phyloP scores from a whole-genome alignment of 495 filamentous ascomycete species.

The Penicilliopsis zonata region DNA sequence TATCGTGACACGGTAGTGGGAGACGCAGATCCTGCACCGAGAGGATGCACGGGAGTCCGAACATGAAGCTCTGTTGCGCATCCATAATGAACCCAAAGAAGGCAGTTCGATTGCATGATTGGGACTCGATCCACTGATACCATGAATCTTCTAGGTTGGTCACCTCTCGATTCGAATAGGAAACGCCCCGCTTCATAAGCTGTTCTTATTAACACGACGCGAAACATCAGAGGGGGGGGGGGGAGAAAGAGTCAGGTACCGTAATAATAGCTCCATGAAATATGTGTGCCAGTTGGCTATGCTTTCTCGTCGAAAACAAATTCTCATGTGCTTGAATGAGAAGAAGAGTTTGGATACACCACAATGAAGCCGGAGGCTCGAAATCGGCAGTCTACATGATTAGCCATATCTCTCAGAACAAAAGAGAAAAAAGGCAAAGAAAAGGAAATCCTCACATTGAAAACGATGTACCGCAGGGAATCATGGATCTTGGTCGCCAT shows the following conservation, averaged over 20 bases:
- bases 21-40: conserved; percentile 8
- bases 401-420: no score
- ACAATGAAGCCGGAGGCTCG: no score
- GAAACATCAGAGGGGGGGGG: neutral
- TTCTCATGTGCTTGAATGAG: no score
- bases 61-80: conserved; percentile 10
- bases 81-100: conserved; percentile 13
- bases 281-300: conserved; percentile 9
- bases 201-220: neutral
- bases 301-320: conserved; percentile 9
- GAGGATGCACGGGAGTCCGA: conserved; percentile 8
- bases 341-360: no score
- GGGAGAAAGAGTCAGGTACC: conserved; percentile 1
- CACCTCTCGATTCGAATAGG: conserved; percentile 1
- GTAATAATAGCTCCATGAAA: conserved; percentile 11
- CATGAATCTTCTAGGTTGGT: conserved; percentile 4
- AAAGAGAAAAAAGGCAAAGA: no score
- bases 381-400: no score
- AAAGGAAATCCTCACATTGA: no score
- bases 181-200: conserved; percentile 5
- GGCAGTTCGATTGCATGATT: conserved; percentile 9
- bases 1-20: conserved; percentile 7
- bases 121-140: conserved; percentile 7
- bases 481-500: no score
- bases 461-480: no score